A percentile compares a stretch with the other conserved stretches of the same genome.
These are phyloP conservation scores for Colletotrichum limetticola DNA, from an alignment of 2,329 filamentous ascomycete species.

Conservation along the genomic window DNA sequence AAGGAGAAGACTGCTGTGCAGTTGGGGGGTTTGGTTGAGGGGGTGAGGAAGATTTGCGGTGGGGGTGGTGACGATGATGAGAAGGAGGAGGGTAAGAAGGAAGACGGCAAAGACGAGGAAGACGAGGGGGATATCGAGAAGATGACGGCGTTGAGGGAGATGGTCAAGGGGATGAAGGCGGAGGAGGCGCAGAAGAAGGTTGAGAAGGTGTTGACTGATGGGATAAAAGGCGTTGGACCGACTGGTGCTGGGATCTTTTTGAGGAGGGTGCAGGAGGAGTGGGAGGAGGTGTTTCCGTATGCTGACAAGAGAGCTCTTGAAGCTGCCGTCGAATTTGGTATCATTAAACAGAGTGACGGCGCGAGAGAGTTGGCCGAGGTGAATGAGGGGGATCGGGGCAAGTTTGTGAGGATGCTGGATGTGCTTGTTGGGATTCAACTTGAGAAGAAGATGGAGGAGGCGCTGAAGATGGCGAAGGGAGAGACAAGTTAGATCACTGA, in stretches of 20 bases:
- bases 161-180: not conserved
- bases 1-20: slow-evolving; percentile 56
- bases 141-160: not conserved
- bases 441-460: slow-evolving; percentile 11
- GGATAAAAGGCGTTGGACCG: slow-evolving; percentile 14
- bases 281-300: slow-evolving; percentile 18
- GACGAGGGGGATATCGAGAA: not conserved
- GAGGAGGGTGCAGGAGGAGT: not conserved
- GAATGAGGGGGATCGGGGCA: not conserved
- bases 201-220: not conserved
- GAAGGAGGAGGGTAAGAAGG: not conserved
- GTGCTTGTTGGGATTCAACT: slow-evolving; percentile 21
- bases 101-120: not conserved
- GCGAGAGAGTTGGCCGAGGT: not conserved
- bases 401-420: slow-evolving; percentile 16
- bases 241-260: slow-evolving; percentile 4
- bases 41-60: not conserved
- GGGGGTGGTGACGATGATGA: not conserved
- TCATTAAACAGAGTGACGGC: not conserved
- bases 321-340: not conserved
- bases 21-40: slow-evolving; percentile 38
- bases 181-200: slow-evolving; percentile 2
- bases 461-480: not conserved
- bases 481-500: no score
- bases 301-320: slow-evolving; percentile 4